Evolutionary conservation across 2,329 filamentous ascomycete genomes (phyloP).

Genomic region (Cytospora piceicola): DNA sequence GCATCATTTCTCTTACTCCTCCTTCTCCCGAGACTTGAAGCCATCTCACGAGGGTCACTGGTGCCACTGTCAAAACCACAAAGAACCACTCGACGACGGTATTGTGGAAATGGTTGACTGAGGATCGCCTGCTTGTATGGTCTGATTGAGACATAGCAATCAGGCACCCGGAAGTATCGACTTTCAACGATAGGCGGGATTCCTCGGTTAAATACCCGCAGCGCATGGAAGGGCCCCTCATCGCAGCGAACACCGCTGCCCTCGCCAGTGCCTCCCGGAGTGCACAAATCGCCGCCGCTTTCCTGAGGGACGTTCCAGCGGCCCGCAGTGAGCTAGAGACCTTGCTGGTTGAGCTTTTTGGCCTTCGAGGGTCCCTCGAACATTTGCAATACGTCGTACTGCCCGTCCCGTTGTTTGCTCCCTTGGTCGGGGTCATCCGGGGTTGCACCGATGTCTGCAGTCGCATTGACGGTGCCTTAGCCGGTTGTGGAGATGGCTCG

Average conservation of each 20-base stretch:
- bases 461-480: constrained; percentile 21
- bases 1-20: not conserved
- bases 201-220: not conserved
- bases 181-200: constrained; percentile 1
- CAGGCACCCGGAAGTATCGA: not conserved
- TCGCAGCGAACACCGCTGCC: constrained; percentile 27
- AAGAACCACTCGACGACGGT: not conserved
- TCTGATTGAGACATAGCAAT: not conserved
- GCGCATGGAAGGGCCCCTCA: constrained; percentile 25
- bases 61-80: not conserved
- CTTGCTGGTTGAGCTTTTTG: constrained; percentile 21
- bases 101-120: not conserved
- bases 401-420: constrained; percentile 6
- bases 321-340: constrained; percentile 26
- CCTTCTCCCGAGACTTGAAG: not conserved
- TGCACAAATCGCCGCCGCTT: constrained; percentile 16
- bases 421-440: constrained; percentile 17
- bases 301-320: constrained; percentile 25
- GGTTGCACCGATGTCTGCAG: constrained; percentile 24
- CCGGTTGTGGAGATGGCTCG: constrained; percentile 22
- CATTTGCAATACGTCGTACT: constrained; percentile 4
- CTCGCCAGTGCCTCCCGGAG: constrained; percentile 22
- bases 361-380: constrained; percentile 18
- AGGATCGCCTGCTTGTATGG: not conserved
- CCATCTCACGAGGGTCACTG: not conserved